Evolutionary conservation across 257 asterid species (phyloP).

Genomic region (Nicotiana noctiflora): DNA sequence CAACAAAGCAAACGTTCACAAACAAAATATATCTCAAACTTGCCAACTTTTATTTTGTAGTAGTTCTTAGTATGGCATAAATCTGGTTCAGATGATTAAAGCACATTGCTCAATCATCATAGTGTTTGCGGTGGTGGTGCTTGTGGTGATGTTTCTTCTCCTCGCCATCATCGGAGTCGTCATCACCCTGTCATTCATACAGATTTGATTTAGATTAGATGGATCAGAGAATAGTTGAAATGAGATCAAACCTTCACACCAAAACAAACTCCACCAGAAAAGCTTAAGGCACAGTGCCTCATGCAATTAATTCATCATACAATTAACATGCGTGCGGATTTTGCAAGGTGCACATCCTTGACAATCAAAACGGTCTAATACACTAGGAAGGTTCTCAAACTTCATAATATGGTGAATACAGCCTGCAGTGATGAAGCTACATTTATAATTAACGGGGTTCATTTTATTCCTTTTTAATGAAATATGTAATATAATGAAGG

Average conservation of each 20-base stretch:
- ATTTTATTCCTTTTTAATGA: too few species aligned
- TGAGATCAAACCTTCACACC: background rate
- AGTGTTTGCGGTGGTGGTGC: slow-evolving; percentile 40
- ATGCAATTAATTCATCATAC: background rate
- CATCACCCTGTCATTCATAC: slow-evolving; percentile 28
- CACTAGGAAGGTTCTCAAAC: background rate
- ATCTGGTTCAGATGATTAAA: background rate
- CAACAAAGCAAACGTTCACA: background rate
- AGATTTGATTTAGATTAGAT: background rate
- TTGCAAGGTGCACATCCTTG: background rate
- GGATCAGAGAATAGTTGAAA: background rate
- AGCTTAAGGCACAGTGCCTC: background rate
- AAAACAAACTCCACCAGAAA: background rate
- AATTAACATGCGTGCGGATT: background rate
- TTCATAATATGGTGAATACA: background rate
- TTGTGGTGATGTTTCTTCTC: slow-evolving; percentile 16
- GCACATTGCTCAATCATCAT: slow-evolving; percentile 25
- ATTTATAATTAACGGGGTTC: too few species aligned
- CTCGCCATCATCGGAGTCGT: slow-evolving; percentile 25
- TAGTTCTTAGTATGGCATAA: slow-evolving; percentile 4
- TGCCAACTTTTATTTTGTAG: slow-evolving; percentile 12
- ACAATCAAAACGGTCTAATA: background rate
- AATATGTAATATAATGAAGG: too few species aligned
- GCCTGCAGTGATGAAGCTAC: background rate
- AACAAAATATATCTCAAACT: background rate